These are phyloP conservation scores for Hymenoscyphus salicellus DNA, from an alignment of 2,329 filamentous ascomycete genomes.

Conservation along the genomic window DNA sequence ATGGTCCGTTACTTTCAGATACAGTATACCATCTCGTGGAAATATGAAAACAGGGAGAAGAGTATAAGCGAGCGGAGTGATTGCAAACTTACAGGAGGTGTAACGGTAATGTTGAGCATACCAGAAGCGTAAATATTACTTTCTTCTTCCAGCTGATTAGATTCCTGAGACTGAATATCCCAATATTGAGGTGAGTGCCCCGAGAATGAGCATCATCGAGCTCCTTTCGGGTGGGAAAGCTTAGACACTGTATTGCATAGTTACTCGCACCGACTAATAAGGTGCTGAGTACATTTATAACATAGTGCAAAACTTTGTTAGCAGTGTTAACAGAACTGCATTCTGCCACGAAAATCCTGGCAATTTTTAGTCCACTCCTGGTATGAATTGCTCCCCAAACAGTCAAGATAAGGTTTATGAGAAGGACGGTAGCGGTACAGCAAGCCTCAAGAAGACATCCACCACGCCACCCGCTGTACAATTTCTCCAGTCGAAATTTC, in stretches of 20 bases:
- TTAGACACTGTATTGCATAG: slow-evolving; percentile 47
- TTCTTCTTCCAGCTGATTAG: slow-evolving; percentile 27
- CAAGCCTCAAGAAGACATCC: slow-evolving; percentile 14
- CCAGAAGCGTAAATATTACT: slow-evolving; percentile 17
- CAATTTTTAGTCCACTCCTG: slow-evolving; percentile 12
- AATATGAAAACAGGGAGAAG: not conserved
- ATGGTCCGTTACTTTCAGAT: slow-evolving; percentile 10
- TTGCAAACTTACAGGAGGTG: slow-evolving; percentile 1
- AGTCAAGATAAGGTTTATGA: slow-evolving; percentile 22
- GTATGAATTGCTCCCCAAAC: slow-evolving; percentile 20
- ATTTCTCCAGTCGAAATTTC: not conserved
- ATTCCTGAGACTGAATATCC: slow-evolving; percentile 43
- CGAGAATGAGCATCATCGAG: slow-evolving; percentile 46
- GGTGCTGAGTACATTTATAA: slow-evolving; percentile 48
- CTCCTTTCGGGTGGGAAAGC: slow-evolving; percentile 48
- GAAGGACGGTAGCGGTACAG: slow-evolving; percentile 14
- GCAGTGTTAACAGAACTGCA: slow-evolving; percentile 18
- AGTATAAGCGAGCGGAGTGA: too few relatives aligned
- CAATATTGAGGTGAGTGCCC: slow-evolving; percentile 44
- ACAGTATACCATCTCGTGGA: too few relatives aligned
- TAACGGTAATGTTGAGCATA: slow-evolving; percentile 24
- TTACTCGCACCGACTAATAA: slow-evolving; percentile 46
- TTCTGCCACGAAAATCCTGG: slow-evolving; percentile 18
- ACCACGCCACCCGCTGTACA: slow-evolving; percentile 23
- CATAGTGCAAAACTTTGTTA: slow-evolving; percentile 40